A percentile compares a stretch with the other conserved stretches of the same genome.
These are phyloP conservation scores for Begonia masoniana DNA, from an alignment of 306 rosid genomes.

Conservation along the genomic window DNA sequence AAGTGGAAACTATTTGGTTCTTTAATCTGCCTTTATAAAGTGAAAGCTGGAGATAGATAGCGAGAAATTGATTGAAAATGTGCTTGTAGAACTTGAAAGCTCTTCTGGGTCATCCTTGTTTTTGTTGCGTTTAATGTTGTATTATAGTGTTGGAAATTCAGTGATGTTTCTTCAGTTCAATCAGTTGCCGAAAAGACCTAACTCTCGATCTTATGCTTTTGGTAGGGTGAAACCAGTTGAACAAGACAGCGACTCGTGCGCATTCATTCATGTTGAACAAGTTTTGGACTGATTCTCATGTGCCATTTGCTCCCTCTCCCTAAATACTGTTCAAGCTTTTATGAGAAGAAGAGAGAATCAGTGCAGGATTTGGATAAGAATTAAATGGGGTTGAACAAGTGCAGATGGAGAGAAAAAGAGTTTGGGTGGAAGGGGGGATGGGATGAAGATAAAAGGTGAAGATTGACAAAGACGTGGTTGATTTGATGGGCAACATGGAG, in stretches of 20 bases:
- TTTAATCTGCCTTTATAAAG: no score
- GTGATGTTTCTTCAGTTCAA: no score
- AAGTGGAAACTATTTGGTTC: background rate
- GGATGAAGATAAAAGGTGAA: conserved; percentile 1
- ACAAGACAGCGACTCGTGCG: background rate
- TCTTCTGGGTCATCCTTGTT: no score
- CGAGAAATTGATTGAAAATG: no score
- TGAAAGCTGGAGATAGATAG: no score
- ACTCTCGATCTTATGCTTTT: background rate
- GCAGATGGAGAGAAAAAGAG: conserved; percentile 3
- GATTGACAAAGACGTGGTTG: background rate
- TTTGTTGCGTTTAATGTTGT: no score
- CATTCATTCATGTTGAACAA: background rate
- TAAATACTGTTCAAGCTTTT: background rate
- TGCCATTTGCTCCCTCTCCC: background rate
- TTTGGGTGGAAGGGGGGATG: background rate
- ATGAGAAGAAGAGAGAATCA: no score
- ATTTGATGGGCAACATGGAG: conserved; percentile 9
- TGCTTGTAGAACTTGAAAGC: no score
- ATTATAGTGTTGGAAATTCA: no score
- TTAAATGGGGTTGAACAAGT: background rate
- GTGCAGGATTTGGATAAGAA: background rate
- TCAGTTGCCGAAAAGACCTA: background rate
- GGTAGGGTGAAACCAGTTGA: background rate
- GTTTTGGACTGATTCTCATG: background rate